Evolutionary conservation across 345 rosid species (phyloP), one percentile per base, ranked within the genome.

Genomic region (Populus ilicifolia): DNA sequence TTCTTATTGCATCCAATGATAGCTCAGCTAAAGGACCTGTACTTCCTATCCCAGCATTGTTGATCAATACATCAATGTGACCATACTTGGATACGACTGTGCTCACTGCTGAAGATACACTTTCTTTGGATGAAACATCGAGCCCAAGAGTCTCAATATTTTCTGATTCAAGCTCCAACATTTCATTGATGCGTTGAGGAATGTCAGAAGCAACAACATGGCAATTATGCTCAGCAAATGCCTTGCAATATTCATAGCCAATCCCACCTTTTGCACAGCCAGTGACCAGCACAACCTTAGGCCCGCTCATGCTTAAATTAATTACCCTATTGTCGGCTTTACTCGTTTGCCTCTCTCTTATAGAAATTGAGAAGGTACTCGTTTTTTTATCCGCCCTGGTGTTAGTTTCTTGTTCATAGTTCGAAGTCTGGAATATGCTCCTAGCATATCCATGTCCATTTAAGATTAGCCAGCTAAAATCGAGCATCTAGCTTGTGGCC

Each of bases 261-360:
- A 89, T 91, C 77, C 92, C 90, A 2, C 95, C 93, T 80, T 77
- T 91, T 14, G 91, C 90, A 59, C 93, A 89, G 12, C 93, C 93
- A 0, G 91, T 91, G 81, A 91, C 87, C 0, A 88, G 84, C 74
- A 89, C 91, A 72, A 88, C 85, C 84, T 79, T 87, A 2, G 77
- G 80, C 46, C 86, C 86, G 13, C 61, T 66, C 90, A 85, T 86
- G 8, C 4, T 48, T 67, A 43, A 13, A 8, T 69, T 50, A 30
- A 8, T 69, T 50, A 30, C 64, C 20, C 69, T 48, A 25, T 46
- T 59, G n/a, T 67, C 38, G 12, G 27, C 4, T 27, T 71, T 20
- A 13, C n/a, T 23, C 25, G 50, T 6, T 74, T 39, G 10, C 36
- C 41, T 67, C 0, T 44, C 35, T 65, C 74, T 61, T 56, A 73